phyloP scores from a whole-genome alignment of 1,284 basidiomycete genomes.

The Moesziomyces sp. region DNA sequence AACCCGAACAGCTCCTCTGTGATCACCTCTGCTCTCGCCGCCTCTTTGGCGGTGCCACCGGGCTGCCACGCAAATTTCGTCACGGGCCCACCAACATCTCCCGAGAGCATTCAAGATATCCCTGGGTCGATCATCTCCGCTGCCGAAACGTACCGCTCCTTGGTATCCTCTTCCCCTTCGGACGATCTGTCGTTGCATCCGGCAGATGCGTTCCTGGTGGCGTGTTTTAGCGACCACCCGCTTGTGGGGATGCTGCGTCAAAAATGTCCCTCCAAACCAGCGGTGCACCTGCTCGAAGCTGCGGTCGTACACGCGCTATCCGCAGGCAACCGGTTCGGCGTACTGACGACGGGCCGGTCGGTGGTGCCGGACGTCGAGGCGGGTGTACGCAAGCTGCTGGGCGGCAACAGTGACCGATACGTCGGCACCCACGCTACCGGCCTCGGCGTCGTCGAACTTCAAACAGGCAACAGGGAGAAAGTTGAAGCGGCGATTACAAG shows the following conservation, averaged over 20 bases:
- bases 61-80: constrained; percentile 8
- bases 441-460: constrained; percentile 52
- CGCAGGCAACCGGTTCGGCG: constrained; percentile 30
- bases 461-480: constrained; percentile 19
- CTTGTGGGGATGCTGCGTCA: constrained; percentile 43
- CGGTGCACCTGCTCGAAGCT: constrained; percentile 51
- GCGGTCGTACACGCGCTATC: constrained; percentile 34
- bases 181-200: constrained; percentile 7
- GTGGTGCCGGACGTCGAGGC: constrained; percentile 51
- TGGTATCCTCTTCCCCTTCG: not conserved
- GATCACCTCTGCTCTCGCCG: constrained; percentile 24
- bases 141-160: constrained; percentile 23
- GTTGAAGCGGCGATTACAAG: constrained; percentile 30
- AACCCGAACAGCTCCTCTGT: constrained; percentile 38
- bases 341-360: constrained; percentile 47
- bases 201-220: constrained; percentile 38
- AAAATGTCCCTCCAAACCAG: constrained; percentile 14
- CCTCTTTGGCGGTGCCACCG: constrained; percentile 8
- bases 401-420: constrained; percentile 44
- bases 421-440: constrained; percentile 46
- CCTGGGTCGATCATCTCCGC: constrained; percentile 40
- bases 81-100: constrained; percentile 42
- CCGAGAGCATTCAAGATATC: constrained; percentile 41
- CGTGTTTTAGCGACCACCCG: constrained; percentile 58
- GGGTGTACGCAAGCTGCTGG: constrained; percentile 41